phyloP scores from a whole-genome alignment of 108 stramenopile species.

The Mediolabrus comicus region DNA sequence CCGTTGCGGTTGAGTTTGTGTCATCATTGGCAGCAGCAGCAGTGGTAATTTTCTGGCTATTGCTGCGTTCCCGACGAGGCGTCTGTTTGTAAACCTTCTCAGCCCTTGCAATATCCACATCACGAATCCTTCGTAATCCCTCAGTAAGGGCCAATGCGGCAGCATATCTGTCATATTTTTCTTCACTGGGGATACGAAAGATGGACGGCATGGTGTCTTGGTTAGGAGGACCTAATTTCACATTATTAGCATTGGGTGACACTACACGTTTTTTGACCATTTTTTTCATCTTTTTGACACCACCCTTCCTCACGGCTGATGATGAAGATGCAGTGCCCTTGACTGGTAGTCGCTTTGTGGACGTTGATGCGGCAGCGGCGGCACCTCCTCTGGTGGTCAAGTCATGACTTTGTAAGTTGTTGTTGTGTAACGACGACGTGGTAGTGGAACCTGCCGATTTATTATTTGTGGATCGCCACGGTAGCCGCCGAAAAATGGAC shows the following conservation, averaged over 20 bases:
- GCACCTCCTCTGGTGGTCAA: background rate
- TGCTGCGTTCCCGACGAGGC: background rate
- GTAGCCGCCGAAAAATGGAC: background rate
- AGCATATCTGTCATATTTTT: conserved; percentile 60
- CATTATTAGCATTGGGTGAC: background rate
- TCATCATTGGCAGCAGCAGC: background rate
- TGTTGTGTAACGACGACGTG: background rate
- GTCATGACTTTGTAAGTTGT: background rate
- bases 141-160: conserved; percentile 71
- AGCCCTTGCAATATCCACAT: conserved; percentile 35
- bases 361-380: background rate
- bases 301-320: background rate
- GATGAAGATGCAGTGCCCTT: background rate
- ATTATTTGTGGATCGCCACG: background rate
- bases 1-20: background rate
- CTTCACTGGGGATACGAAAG: conserved; percentile 48
- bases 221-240: background rate
- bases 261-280: background rate
- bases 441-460: background rate
- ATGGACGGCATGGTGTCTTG: conserved; percentile 56
- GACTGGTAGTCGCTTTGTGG: background rate
- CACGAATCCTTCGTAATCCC: conserved; percentile 53
- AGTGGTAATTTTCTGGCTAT: background rate
- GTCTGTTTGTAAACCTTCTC: background rate
- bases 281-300: conserved; percentile 1